A percentile compares a stretch with the other conserved stretches of the same genome.
Evolutionary conservation across 1,284 basidiomycete genomes (phyloP).

Genomic region (Hymenochaete sp.): DNA sequence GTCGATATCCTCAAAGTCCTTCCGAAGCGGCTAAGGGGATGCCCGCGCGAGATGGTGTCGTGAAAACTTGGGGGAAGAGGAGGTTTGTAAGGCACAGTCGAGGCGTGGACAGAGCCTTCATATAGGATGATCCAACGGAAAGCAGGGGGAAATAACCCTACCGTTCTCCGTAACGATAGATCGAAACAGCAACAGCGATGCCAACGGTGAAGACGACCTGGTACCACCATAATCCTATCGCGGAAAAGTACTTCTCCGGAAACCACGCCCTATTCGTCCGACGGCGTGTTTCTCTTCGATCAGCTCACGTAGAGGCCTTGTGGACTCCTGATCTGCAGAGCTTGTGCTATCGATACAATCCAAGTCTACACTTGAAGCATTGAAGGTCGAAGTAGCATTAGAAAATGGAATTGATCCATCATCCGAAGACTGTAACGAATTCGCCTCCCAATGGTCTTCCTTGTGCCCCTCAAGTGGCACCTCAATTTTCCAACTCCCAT

Average conservation of each 20-base stretch:
- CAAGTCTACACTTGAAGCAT: constrained; percentile 25
- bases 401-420: constrained; percentile 22
- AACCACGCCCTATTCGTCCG: constrained; percentile 67
- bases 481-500: constrained; percentile 33
- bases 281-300: constrained; percentile 85
- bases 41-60: constrained; percentile 83
- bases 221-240: constrained; percentile 57
- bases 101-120: constrained; percentile 61
- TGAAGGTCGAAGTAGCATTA: constrained; percentile 23
- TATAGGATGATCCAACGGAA: constrained; percentile 62
- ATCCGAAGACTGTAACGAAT: constrained; percentile 18
- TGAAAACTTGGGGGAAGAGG: constrained; percentile 92
- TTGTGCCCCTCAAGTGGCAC: constrained; percentile 31
- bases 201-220: constrained; percentile 63
- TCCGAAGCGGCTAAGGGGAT: constrained; percentile 82
- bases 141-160: constrained; percentile 56
- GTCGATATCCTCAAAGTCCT: constrained; percentile 91
- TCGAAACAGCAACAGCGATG: constrained; percentile 57
- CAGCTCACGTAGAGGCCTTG: constrained; percentile 73
- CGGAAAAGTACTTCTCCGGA: constrained; percentile 77
- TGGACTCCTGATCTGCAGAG: constrained; percentile 37
- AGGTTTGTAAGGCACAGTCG: constrained; percentile 67
- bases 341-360: no score
- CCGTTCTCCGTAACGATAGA: constrained; percentile 74
- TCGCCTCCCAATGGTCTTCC: constrained; percentile 21